Conservation (phyloP, 2,329 filamentous ascomycete species). For the Samsoniella hepiali region DNA sequence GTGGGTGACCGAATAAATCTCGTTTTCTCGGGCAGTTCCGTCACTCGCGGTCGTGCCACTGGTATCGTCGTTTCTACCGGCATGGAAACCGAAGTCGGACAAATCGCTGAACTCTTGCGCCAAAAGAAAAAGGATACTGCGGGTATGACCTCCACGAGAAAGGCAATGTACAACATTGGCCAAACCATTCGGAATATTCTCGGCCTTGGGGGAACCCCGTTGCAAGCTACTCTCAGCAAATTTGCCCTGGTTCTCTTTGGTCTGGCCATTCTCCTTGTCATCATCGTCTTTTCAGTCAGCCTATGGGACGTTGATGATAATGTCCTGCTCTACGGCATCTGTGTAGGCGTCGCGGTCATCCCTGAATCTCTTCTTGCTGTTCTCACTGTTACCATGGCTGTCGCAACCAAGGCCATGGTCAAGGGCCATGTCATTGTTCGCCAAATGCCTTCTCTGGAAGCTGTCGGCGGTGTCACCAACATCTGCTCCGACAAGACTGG, state of each 20-base stretch:
- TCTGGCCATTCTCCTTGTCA: slow-evolving; percentile 59
- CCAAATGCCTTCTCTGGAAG: slow-evolving; percentile 62
- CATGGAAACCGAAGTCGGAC: slow-evolving; percentile 72
- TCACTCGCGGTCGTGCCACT: slow-evolving; percentile 66
- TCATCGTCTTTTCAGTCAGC: slow-evolving; percentile 61
- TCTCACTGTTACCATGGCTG: slow-evolving; percentile 67
- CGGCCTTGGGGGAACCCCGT: slow-evolving; percentile 71
- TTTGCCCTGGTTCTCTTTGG: slow-evolving; percentile 78
- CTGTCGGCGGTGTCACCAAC: slow-evolving; percentile 66
- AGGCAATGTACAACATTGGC: slow-evolving; percentile 42
- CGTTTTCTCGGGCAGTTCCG: slow-evolving; percentile 68
- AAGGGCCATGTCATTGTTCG: slow-evolving; percentile 63
- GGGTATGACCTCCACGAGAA: slow-evolving; percentile 41
- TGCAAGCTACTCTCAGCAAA: slow-evolving; percentile 82
- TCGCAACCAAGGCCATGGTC: slow-evolving; percentile 63
- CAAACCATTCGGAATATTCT: slow-evolving; percentile 52
- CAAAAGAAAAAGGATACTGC: slow-evolving; percentile 46
- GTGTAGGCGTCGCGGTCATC: slow-evolving; percentile 61
- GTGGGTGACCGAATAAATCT: slow-evolving; percentile 70
- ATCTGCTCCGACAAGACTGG: slow-evolving; percentile 71
- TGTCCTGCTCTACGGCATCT: slow-evolving; percentile 59
- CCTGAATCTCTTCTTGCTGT: slow-evolving; percentile 66
- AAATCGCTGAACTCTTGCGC: slow-evolving; percentile 68
- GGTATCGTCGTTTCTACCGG: slow-evolving; percentile 69
- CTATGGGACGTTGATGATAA: slow-evolving; percentile 52